Conservation (phyloP, 1,139 yeast genomes). For the Lodderomyces theae region DNA sequence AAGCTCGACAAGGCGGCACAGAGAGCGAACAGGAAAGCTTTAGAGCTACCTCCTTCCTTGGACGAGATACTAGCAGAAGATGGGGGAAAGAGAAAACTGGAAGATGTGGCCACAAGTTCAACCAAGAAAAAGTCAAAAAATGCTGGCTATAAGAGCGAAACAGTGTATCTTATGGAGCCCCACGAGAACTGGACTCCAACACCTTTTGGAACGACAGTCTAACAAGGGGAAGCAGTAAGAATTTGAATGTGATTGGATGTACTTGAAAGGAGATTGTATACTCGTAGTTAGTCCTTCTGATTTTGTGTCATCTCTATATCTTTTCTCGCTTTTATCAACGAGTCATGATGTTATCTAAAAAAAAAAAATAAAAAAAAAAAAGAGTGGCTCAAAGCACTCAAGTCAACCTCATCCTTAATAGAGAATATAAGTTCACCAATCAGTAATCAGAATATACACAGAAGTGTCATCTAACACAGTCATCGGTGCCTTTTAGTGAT, state of each 20-base stretch:
- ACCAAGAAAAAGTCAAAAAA: conserved; percentile 4
- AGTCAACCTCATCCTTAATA: neutral
- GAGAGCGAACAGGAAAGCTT: conserved; percentile 9
- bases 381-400: neutral
- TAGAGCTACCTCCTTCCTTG: conserved; percentile 23
- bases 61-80: conserved; percentile 22
- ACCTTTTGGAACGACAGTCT: conserved; percentile 30
- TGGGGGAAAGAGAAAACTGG: conserved; percentile 5
- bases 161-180: conserved; percentile 25
- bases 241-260: too few relatives aligned
- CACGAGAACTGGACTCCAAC: conserved; percentile 32
- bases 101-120: conserved; percentile 1
- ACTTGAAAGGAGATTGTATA: too few relatives aligned
- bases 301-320: neutral
- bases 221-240: too few relatives aligned
- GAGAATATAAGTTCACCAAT: neutral
- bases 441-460: too few relatives aligned
- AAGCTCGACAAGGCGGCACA: neutral
- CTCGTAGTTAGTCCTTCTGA: too few relatives aligned
- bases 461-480: too few relatives aligned
- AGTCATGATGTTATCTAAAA: too few relatives aligned
- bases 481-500: too few relatives aligned
- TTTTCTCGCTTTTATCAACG: too few relatives aligned
- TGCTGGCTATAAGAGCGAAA: conserved; percentile 7
- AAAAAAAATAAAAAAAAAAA: too few relatives aligned